These are phyloP conservation scores for Lineolata rhizophorae DNA, from an alignment of 495 filamentous ascomycete genomes.

Conservation along the genomic window DNA sequence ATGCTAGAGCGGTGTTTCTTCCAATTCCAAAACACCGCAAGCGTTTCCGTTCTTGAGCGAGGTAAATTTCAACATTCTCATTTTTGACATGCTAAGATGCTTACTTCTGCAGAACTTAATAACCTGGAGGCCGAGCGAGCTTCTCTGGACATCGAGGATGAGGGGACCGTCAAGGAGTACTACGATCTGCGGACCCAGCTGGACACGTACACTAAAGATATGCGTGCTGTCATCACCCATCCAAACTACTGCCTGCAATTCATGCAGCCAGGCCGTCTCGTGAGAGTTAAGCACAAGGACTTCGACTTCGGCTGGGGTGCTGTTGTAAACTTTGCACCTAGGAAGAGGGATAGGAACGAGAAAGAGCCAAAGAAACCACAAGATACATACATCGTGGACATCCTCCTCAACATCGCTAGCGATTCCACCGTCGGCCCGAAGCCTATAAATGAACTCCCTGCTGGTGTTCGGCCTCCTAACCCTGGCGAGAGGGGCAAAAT, in stretches of 20 bases:
- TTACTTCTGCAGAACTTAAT: too few species aligned
- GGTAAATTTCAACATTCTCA: too few species aligned
- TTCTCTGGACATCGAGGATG: conserved; percentile 57
- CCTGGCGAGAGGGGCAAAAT: conserved; percentile 48
- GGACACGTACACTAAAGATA: conserved; percentile 58
- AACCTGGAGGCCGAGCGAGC: conserved; percentile 50
- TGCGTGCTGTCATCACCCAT: conserved; percentile 72
- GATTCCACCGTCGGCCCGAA: conserved; percentile 34
- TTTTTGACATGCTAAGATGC: too few species aligned
- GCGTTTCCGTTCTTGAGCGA: conserved; percentile 59
- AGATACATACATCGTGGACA: conserved; percentile 58
- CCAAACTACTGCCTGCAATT: conserved; percentile 65
- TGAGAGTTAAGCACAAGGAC: conserved; percentile 59
- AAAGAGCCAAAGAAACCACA: conserved; percentile 42
- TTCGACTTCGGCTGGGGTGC: conserved; percentile 87
- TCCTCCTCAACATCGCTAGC: conserved; percentile 46
- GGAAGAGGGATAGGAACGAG: conserved; percentile 30
- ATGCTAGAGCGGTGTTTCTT: conserved; percentile 95
- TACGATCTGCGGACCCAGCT: conserved; percentile 69
- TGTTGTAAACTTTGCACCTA: conserved; percentile 44
- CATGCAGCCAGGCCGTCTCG: conserved; percentile 57
- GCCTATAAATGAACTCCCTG: conserved; percentile 35
- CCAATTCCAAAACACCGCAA: conserved; percentile 88
- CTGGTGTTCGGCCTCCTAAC: conserved; percentile 36
- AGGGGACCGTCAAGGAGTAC: conserved; percentile 76